Base-by-base conservation (phyloP, 257 asterid genomes). In the Jacaranda mimosifolia region DNA sequence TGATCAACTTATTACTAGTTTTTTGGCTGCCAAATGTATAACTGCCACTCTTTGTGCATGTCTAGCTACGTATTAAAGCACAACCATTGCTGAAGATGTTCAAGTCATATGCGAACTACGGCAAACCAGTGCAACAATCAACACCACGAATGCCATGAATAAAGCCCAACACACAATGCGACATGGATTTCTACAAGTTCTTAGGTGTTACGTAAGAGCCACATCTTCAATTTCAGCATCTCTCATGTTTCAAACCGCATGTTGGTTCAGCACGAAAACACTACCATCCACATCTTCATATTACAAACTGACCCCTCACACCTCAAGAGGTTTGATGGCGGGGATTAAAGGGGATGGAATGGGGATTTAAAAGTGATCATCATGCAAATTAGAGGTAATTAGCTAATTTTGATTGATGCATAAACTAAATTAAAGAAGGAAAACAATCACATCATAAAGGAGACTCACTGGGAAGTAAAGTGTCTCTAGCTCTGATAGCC, bases 401-500 rank as follows among this genome's bases (percentile, higher is more conserved):
- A 32, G 55, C 57, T 18, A 15, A 39, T 32, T 56, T 73, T 35
- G 15, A 63, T 38, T 49, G 51, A 32, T 17, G 36, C 21, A 48
- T 46, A 21, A 71, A 53, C 45, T 51, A n/a, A 40, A 79, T 13
- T 49, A 52, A 7, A 71, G 10, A 60, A 15, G 8, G 12, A 48
- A 63, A 14, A n/a, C 52, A 68, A 26, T 26, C 32, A 26, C 32
- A 0, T 58, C 42, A 70, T 18, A 48, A 77, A 80, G 43, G 80
- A 62, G 65, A 85, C 92, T 78, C 79, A 95, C 99, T 89, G 38
- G 98, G 98, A 79, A 84, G 91, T 77, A 87, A 82, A 53, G 93
- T 89, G 57, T 90, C 96, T 86, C 97, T 85, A 39, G 99, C 99
- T 84, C 99, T 84, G 58, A 89, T 81, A 38, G 99, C 98, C 97